These are phyloP conservation scores for Metarhizium sp. DNA, from an alignment of 2,329 filamentous ascomycete genomes.

Conservation along the genomic window DNA sequence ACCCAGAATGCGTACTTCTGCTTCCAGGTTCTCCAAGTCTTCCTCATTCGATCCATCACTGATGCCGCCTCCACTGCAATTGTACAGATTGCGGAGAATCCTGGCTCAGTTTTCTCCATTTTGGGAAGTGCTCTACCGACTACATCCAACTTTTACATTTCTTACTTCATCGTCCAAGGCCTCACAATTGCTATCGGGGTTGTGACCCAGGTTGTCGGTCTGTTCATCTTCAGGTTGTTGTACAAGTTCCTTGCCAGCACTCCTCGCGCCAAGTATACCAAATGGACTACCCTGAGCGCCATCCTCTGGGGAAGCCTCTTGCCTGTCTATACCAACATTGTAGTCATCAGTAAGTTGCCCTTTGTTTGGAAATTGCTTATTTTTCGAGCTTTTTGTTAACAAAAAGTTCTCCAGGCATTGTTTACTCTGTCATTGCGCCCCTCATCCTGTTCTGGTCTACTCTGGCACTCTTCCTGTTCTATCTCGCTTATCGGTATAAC, in stretches of 20 bases:
- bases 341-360: conserved; percentile 50
- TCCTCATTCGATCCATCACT: conserved; percentile 74
- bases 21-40: conserved; percentile 90
- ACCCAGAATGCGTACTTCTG: conserved; percentile 89
- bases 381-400: conserved; percentile 10
- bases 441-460: conserved; percentile 73
- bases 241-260: conserved; percentile 66
- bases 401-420: conserved; percentile 39
- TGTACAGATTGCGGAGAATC: conserved; percentile 52
- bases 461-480: conserved; percentile 68
- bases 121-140: conserved; percentile 67
- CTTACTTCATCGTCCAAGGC: conserved; percentile 79
- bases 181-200: conserved; percentile 65
- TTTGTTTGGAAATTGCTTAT: not conserved
- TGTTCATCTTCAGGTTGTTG: conserved; percentile 58
- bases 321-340: conserved; percentile 65
- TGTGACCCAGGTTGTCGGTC: conserved; percentile 56
- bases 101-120: conserved; percentile 49
- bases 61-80: conserved; percentile 67
- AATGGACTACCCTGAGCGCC: conserved; percentile 59
- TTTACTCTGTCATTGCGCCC: conserved; percentile 77
- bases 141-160: conserved; percentile 89
- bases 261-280: conserved; percentile 66
- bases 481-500: conserved; percentile 80
- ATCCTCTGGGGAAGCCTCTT: conserved; percentile 71